A percentile compares a stretch with the other conserved stretches of the same genome.
Conservation (phyloP, 1,284 basidiomycete species). For the Cutaneotrichosporon sp. region DNA sequence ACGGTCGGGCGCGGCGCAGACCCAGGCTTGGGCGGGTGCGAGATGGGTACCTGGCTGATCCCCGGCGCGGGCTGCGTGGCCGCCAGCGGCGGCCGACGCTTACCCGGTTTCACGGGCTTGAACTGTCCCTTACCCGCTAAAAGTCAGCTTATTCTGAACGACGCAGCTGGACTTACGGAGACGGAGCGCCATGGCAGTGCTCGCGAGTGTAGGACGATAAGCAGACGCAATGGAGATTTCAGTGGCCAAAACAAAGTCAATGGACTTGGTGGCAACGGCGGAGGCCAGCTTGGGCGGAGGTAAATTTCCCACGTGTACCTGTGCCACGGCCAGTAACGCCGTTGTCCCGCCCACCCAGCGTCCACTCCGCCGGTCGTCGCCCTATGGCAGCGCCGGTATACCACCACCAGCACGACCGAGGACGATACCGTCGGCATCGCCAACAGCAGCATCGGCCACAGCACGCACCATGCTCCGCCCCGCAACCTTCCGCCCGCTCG, state of each 20-base stretch:
- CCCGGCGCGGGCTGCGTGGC: neutral
- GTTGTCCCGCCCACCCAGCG: neutral
- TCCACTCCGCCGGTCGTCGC: neutral
- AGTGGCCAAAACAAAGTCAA: neutral
- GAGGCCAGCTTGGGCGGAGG: neutral
- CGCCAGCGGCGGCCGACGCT: conserved; percentile 1
- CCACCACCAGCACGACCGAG: neutral
- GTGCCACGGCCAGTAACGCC: neutral
- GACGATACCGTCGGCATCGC: neutral
- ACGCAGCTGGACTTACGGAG: conserved; percentile 10
- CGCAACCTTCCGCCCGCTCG: conserved; percentile 19
- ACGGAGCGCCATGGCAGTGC: conserved; percentile 21
- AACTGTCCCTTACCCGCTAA: conserved; percentile 33
- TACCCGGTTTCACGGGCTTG: conserved; percentile 22
- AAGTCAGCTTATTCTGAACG: no score
- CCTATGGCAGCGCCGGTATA: conserved; percentile 8
- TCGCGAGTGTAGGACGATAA: neutral
- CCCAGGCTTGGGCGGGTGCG: neutral
- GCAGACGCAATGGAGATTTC: neutral
- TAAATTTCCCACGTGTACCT: neutral
- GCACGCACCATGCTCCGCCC: conserved; percentile 29
- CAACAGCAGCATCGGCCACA: conserved; percentile 1
- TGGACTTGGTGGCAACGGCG: neutral
- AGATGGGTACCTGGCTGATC: neutral
- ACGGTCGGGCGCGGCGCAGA: neutral